Base-by-base conservation (phyloP, 1,139 yeast species). In the Pichia sp. region DNA sequence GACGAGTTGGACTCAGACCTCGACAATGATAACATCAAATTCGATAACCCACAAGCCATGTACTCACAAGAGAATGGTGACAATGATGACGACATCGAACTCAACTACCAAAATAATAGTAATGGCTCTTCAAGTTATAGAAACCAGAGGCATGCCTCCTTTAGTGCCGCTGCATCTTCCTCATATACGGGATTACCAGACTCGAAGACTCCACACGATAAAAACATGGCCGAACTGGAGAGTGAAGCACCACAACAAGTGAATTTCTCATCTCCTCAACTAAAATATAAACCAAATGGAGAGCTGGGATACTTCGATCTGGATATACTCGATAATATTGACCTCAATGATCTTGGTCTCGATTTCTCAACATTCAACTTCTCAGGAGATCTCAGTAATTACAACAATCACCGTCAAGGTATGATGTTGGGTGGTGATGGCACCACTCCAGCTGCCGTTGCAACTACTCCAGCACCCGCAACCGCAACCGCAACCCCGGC, bases 181-280 rank as follows among this genome's bases (percentile, higher is more conserved):
- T 75, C 93, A 0, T 86, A 86, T 52, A 69, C 84, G 3, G 72
- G 72, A 30, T 40, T 42, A 21, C 41, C 45, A 1, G 45, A 39
- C 22, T 56, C 61, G 26, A 64, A 67, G 7, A 36, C 47, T 43
- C 34, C 39, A 39, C 51, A 47, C 26, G 38, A 35, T 26, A 35
- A 34, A 28, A 28, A 33, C 12, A 21, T 43, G 51, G 55, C 34
- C 16, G 40, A 40, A 19, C 28, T 46, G 12, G 52, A 48, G 25
- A 45, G 54, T 4, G 72, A 67, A 38, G 69, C 64, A 1, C 78
- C 88, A 2, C 70, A 70, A 27, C 84, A 79, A 51, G 86, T 80
- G 11, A 84, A 77, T 6, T 83, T 82, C 53, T 76, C 93, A 2
- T 81, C 94, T 3, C 94, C 94, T 2, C 94, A 83, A 54, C 55